Conservation (phyloP, 2,329 filamentous ascomycete genomes). For the Alternaria sp. region DNA sequence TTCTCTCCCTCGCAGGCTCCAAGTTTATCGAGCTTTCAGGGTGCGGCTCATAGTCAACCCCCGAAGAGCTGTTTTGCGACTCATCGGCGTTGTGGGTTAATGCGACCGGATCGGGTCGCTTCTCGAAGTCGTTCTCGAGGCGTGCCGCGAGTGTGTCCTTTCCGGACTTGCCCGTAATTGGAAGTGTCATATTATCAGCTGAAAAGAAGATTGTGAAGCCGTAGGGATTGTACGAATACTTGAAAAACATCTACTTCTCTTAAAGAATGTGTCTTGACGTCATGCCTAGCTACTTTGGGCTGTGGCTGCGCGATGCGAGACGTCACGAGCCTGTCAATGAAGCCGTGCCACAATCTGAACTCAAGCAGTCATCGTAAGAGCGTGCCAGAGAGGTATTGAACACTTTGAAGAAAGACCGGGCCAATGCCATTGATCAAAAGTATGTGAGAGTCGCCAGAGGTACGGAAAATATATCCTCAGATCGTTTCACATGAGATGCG, state of each 20-base stretch:
- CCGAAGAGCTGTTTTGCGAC: constrained; percentile 35
- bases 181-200: neutral
- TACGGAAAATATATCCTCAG: no score
- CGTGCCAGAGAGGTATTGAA: neutral
- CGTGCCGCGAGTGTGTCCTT: constrained; percentile 18
- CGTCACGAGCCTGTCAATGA: neutral
- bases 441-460: neutral
- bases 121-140: constrained; percentile 23
- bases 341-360: neutral
- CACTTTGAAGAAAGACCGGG: neutral
- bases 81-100: constrained; percentile 36
- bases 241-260: neutral
- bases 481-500: neutral
- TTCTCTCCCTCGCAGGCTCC: constrained; percentile 42
- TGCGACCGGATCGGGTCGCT: constrained; percentile 33
- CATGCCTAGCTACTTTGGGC: neutral
- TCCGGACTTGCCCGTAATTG: constrained; percentile 5
- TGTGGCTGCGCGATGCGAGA: neutral
- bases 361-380: neutral
- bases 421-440: neutral
- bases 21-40: constrained; percentile 27
- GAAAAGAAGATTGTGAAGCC: neutral
- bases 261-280: neutral
- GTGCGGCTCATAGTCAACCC: constrained; percentile 40
- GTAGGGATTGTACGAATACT: neutral